Percentiles rank a stretch among this genome's conserved stretches.
Evolutionary conservation across 306 rosid genomes (phyloP).

Genomic region (Acacia melanoxylon): DNA sequence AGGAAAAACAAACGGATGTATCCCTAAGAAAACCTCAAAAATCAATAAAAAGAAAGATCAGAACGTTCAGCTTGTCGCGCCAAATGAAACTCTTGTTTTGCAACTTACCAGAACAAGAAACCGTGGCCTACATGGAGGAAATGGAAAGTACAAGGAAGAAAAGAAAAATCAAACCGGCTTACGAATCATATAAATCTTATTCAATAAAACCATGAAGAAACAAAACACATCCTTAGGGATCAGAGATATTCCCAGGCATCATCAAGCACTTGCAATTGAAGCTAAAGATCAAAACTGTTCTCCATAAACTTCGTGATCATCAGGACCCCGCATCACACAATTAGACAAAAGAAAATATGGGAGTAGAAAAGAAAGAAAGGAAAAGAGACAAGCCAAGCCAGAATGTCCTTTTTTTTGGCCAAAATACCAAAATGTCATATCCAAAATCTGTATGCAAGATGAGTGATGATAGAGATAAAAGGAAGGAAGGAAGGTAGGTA

Average conservation of each 20-base stretch:
- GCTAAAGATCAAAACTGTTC: conserved; percentile 39
- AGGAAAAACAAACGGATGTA: not conserved
- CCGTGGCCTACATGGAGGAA: conserved; percentile 39
- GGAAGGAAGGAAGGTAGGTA: conserved; percentile 7
- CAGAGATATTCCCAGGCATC: conserved; percentile 15
- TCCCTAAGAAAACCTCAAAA: conserved; percentile 14
- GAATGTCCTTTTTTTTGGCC: not conserved
- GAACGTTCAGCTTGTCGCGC: conserved; percentile 22
- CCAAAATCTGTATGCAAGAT: not conserved
- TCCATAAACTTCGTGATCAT: conserved; percentile 26
- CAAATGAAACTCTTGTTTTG: conserved; percentile 38
- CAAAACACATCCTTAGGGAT: not conserved
- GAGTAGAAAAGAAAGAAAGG: not conserved
- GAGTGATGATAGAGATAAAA: not conserved
- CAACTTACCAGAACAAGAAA: conserved; percentile 57
- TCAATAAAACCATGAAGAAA: conserved; percentile 24
- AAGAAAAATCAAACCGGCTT: conserved; percentile 24
- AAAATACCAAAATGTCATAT: conserved; percentile 10
- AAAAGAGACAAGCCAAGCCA: conserved; percentile 18
- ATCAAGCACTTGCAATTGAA: conserved; percentile 15
- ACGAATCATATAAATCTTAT: conserved; percentile 15
- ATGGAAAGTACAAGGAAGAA: conserved; percentile 33
- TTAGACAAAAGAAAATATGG: not conserved
- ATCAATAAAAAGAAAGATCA: conserved; percentile 28
- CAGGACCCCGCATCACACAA: conserved; percentile 20